These are phyloP conservation scores for Ottelia alismoides DNA, from an alignment of 106 monocot species.

Conservation along the genomic window DNA sequence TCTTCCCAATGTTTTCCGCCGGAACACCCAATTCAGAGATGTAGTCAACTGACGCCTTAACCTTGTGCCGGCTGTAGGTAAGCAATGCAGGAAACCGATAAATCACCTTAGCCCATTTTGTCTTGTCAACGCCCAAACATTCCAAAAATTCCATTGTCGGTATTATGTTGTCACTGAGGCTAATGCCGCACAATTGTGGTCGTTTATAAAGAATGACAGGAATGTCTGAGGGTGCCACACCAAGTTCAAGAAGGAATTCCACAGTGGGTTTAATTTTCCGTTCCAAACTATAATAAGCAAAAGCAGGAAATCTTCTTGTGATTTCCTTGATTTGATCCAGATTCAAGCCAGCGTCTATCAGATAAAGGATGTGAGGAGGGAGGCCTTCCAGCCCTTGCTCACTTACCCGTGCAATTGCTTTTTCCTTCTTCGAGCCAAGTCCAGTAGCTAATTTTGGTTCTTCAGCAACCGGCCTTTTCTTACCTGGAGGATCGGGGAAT, in stretches of 20 bases:
- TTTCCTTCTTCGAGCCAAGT: slow-evolving; percentile 40
- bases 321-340: slow-evolving; percentile 57
- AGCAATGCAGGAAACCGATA: slow-evolving; percentile 78
- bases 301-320: slow-evolving; percentile 57
- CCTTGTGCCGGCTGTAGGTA: slow-evolving; percentile 86
- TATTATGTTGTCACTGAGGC: slow-evolving; percentile 75
- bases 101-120: slow-evolving; percentile 80
- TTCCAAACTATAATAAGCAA: slow-evolving; percentile 90
- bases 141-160: slow-evolving; percentile 89
- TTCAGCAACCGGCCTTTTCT: slow-evolving; percentile 11
- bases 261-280: slow-evolving; percentile 81
- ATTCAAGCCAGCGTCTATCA: slow-evolving; percentile 75
- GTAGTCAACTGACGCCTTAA: slow-evolving; percentile 51
- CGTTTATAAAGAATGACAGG: slow-evolving; percentile 68
- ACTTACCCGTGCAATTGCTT: slow-evolving; percentile 61
- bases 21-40: slow-evolving; percentile 66
- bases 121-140: slow-evolving; percentile 67
- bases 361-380: slow-evolving; percentile 47
- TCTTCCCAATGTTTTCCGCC: slow-evolving; percentile 66
- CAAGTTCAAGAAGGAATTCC: slow-evolving; percentile 72
- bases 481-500: slow-evolving; percentile 57
- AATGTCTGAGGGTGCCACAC: slow-evolving; percentile 45
- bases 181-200: slow-evolving; percentile 94
- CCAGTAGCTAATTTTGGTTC: slow-evolving; percentile 1
- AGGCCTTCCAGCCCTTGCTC: slow-evolving; percentile 35